phyloP scores from a whole-genome alignment of 768 basidiomycete genomes.

The Hebeloma cylindrosporum region DNA sequence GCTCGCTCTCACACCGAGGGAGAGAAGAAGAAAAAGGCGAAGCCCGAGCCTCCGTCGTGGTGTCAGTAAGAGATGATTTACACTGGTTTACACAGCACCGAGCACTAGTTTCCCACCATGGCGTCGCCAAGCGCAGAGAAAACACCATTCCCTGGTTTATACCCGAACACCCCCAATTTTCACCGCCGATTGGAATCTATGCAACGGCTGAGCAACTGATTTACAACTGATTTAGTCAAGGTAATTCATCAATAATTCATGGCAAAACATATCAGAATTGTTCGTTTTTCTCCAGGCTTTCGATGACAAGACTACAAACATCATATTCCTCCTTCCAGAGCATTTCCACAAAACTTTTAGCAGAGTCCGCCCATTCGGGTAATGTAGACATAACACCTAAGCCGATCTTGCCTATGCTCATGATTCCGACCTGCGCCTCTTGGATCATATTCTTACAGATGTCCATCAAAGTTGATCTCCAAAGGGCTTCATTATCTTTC shows the following conservation, averaged over 20 bases:
- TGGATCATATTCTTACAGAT: slow-evolving; percentile 35
- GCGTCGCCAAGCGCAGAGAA: background rate
- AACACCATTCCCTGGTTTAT: slow-evolving; percentile 6
- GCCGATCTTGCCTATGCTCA: slow-evolving; percentile 3
- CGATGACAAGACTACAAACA: slow-evolving; percentile 49
- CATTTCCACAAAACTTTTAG: slow-evolving; percentile 31
- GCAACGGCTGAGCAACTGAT: too few species aligned
- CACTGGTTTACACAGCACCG: too few species aligned
- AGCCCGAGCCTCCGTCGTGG: too few species aligned
- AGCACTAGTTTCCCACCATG: background rate
- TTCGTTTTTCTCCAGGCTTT: slow-evolving; percentile 45
- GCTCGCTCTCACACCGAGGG: too few species aligned
- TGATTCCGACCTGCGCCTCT: slow-evolving; percentile 16
- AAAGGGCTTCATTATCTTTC: slow-evolving; percentile 47
- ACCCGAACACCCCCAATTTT: background rate
- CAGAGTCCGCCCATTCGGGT: slow-evolving; percentile 10
- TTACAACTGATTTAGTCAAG: too few species aligned
- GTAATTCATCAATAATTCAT: too few species aligned
- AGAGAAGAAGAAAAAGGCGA: slow-evolving; percentile 9
- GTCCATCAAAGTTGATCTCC: slow-evolving; percentile 38
- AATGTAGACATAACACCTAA: background rate
- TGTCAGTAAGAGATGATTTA: too few species aligned
- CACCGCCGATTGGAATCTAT: background rate
- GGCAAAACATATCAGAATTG: slow-evolving; percentile 46
- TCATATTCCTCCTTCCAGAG: slow-evolving; percentile 64